Percentiles rank a stretch among this genome's conserved stretches.
These are phyloP conservation scores for Guyanaporus albipodus DNA, from an alignment of 768 basidiomycete genomes.

Conservation along the genomic window DNA sequence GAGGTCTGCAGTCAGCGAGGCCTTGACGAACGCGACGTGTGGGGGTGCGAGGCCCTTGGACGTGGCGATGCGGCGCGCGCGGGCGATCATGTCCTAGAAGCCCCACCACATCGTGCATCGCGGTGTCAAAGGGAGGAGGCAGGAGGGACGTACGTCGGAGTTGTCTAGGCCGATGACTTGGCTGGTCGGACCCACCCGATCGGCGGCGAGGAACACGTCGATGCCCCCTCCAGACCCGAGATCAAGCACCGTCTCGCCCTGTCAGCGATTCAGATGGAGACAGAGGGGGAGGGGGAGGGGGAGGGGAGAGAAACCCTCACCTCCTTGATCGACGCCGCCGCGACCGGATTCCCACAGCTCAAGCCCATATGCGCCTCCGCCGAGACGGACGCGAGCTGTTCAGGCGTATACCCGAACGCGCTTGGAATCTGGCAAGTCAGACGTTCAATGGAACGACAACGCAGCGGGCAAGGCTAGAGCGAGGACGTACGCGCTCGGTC, in stretches of 20 bases:
- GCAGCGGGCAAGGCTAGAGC: background rate
- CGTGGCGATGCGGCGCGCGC: conserved; percentile 44
- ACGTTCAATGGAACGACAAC: background rate
- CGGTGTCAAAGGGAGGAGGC: background rate
- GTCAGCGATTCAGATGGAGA: no score
- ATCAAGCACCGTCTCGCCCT: conserved; percentile 57
- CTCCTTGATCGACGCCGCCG: conserved; percentile 42
- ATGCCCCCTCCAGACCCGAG: conserved; percentile 56
- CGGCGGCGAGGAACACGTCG: conserved; percentile 52
- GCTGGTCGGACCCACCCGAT: conserved; percentile 46
- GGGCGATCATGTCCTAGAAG: conserved; percentile 47
- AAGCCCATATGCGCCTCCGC: conserved; percentile 45
- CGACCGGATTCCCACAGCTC: conserved; percentile 53
- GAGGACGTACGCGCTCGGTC: conserved; percentile 12
- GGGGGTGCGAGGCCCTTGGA: conserved; percentile 42
- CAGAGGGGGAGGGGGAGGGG: no score
- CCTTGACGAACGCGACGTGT: conserved; percentile 46
- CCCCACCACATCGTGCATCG: background rate
- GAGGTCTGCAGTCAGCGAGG: conserved; percentile 39
- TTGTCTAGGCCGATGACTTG: conserved; percentile 53
- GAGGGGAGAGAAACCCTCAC: no score
- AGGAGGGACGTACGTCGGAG: conserved; percentile 36
- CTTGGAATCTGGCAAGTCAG: conserved; percentile 13
- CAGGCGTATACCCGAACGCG: conserved; percentile 46
- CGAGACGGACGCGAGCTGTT: conserved; percentile 42